A percentile compares a stretch with the other conserved stretches of the same genome.
Conservation (phyloP, 768 basidiomycete species). For the Russula compacta region DNA sequence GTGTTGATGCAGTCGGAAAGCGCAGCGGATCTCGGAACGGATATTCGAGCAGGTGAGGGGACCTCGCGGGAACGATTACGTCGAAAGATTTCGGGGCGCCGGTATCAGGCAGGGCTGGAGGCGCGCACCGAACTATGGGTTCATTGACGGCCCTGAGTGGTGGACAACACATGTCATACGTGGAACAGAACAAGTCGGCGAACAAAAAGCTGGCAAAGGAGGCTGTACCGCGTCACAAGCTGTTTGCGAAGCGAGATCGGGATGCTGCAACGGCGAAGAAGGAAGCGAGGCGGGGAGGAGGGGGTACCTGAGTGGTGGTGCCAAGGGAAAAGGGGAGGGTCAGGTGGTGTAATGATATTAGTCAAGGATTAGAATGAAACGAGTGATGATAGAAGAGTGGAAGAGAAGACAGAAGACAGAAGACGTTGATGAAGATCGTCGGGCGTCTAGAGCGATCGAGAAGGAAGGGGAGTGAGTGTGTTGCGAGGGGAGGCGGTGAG, state of each 20-base stretch:
- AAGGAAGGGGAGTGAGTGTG: conserved; percentile 13
- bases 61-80: conserved; percentile 77
- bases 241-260: conserved; percentile 79
- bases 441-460: conserved; percentile 10
- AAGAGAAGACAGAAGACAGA: not conserved
- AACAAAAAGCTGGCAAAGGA: conserved; percentile 67
- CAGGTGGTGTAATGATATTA: not conserved
- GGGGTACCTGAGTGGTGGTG: conserved; percentile 16
- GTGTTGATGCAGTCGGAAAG: conserved; percentile 88
- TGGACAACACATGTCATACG: conserved; percentile 85
- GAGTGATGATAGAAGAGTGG: not conserved
- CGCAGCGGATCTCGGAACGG: conserved; percentile 80
- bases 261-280: conserved; percentile 50
- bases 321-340: not conserved
- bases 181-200: conserved; percentile 85
- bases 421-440: conserved; percentile 1
- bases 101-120: conserved; percentile 42
- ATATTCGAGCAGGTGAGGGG: conserved; percentile 75
- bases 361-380: not conserved
- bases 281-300: conserved; percentile 24
- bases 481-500: conserved; percentile 4
- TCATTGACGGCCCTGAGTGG: conserved; percentile 79
- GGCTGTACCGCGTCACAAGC: conserved; percentile 51
- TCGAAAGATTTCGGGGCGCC: conserved; percentile 76
- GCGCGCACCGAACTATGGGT: conserved; percentile 70